Conservation (phyloP, 257 asterid genomes). For the Gentiana macrophylla region DNA sequence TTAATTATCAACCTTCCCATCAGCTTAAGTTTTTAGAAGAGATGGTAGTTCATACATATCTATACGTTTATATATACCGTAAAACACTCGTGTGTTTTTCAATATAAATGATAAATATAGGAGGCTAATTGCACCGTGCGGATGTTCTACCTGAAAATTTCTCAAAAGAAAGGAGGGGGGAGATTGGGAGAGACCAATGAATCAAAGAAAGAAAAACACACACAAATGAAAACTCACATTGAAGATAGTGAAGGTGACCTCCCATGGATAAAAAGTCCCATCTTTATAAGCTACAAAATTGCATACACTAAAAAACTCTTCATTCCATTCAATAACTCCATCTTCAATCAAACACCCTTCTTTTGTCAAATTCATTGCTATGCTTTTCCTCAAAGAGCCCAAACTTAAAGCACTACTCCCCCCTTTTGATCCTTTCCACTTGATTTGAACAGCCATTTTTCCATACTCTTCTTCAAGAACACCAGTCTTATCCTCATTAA, state of each 20-base stretch:
- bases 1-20: too few species aligned
- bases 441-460: constrained; percentile 47
- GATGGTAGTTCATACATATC: too few species aligned
- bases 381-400: constrained; percentile 26
- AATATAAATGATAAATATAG: neutral
- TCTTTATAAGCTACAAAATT: constrained; percentile 28
- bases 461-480: constrained; percentile 13
- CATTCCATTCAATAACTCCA: constrained; percentile 46
- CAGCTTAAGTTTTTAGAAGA: too few species aligned
- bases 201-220: neutral
- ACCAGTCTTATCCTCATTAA: constrained; percentile 8
- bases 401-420: constrained; percentile 11
- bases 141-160: constrained; percentile 8
- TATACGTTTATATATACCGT: neutral
- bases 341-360: constrained; percentile 23
- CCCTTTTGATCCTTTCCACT: constrained; percentile 63
- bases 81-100: neutral
- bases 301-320: constrained; percentile 47
- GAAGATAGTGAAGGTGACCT: constrained; percentile 43
- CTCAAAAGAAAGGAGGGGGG: constrained; percentile 16
- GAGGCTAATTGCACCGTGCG: neutral
- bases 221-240: constrained; percentile 34
- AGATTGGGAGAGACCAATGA: neutral
- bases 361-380: constrained; percentile 48
- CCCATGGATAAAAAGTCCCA: constrained; percentile 56